These are phyloP conservation scores for Alternaria sp. DNA, from an alignment of 2,329 filamentous ascomycete genomes.

Conservation along the genomic window DNA sequence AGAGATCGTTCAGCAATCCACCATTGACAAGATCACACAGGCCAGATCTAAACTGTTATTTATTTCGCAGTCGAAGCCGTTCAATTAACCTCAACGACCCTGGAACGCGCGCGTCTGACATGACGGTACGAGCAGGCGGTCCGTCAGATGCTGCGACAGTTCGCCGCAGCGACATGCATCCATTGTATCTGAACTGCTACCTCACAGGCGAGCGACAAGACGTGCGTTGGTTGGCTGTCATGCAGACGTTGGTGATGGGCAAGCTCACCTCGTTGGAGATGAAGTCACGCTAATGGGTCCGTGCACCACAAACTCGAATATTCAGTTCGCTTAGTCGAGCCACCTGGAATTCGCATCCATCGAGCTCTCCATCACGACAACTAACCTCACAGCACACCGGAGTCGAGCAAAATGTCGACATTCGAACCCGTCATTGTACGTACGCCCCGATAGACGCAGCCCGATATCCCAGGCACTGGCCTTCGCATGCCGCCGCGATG, in stretches of 20 bases:
- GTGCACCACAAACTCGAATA: slow-evolving; percentile 11
- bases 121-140: not conserved
- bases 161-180: not conserved
- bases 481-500: slow-evolving; percentile 17
- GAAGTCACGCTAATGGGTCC: slow-evolving; percentile 10
- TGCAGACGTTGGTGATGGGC: not conserved
- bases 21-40: not conserved
- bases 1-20: not conserved
- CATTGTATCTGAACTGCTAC: not conserved
- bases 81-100: not conserved
- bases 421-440: slow-evolving; percentile 70
- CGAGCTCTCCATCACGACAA: slow-evolving; percentile 25
- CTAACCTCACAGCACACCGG: slow-evolving; percentile 44
- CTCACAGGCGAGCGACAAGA: not conserved
- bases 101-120: not conserved
- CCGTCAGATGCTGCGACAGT: not conserved
- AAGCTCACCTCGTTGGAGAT: not conserved
- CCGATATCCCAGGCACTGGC: slow-evolving; percentile 7
- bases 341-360: slow-evolving; percentile 17
- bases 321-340: slow-evolving; percentile 13
- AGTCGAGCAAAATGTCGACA: slow-evolving; percentile 65
- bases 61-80: not conserved
- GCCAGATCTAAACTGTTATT: not conserved
- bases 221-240: not conserved
- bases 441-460: slow-evolving; percentile 39